These are phyloP conservation scores for Talaromyces sp. DNA, from an alignment of 2,329 filamentous ascomycete genomes.

Conservation along the genomic window DNA sequence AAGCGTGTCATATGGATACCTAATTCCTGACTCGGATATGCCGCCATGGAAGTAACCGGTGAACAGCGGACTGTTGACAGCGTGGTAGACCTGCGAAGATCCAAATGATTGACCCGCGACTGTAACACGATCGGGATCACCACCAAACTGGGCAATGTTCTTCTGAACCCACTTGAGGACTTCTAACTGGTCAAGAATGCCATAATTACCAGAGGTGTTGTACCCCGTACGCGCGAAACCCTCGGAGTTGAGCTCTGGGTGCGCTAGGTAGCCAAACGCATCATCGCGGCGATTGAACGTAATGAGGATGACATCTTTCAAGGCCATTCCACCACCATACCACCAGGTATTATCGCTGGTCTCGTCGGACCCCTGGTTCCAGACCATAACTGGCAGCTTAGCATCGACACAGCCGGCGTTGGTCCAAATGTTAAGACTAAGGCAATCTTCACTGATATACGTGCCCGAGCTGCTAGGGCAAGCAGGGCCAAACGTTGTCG, in stretches of 20 bases:
- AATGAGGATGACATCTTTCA: conserved; percentile 24
- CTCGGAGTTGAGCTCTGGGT: conserved; percentile 23
- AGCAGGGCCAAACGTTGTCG: conserved; percentile 19
- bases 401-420: conserved; percentile 17
- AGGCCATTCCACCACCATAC: conserved; percentile 26
- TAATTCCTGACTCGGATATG: conserved; percentile 27
- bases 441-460: conserved; percentile 28
- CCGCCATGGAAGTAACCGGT: conserved; percentile 26
- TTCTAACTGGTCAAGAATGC: conserved; percentile 50
- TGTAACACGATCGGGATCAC: conserved; percentile 47
- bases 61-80: conserved; percentile 26
- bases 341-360: conserved; percentile 21
- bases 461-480: conserved; percentile 16
- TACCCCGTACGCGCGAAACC: conserved; percentile 18
- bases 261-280: conserved; percentile 24
- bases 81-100: conserved; percentile 27
- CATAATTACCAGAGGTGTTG: conserved; percentile 36
- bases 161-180: conserved; percentile 55
- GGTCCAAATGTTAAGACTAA: conserved; percentile 30
- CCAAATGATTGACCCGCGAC: conserved; percentile 44
- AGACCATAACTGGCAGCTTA: conserved; percentile 26
- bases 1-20: conserved; percentile 25
- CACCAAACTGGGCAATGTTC: conserved; percentile 53
- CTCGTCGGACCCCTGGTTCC: conserved; percentile 25
- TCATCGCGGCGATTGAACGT: conserved; percentile 26